phyloP scores from a whole-genome alignment of 2,329 filamentous ascomycete species.

The Claviceps sorghi region DNA sequence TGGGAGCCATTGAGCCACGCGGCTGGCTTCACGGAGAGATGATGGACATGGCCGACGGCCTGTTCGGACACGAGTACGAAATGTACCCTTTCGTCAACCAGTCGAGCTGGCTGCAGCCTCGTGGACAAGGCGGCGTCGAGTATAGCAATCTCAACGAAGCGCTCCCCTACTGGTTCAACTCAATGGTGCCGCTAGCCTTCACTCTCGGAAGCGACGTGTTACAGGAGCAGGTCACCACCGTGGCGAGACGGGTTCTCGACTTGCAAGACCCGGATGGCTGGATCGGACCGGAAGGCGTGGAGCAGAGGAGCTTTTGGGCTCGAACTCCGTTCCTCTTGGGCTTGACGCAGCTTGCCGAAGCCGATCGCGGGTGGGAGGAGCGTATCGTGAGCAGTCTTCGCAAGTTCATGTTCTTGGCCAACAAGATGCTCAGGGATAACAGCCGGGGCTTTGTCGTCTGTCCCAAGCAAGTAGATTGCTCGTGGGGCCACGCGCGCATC shows the following conservation, averaged over 20 bases:
- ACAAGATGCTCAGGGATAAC: conserved; percentile 39
- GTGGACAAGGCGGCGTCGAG: conserved; percentile 27
- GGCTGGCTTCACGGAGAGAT: conserved; percentile 40
- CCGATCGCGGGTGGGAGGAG: conserved; percentile 12
- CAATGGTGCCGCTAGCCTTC: conserved; percentile 41
- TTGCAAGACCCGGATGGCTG: conserved; percentile 33
- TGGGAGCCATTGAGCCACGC: conserved; percentile 33
- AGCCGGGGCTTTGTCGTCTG: conserved; percentile 34
- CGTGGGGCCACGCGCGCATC: conserved; percentile 20
- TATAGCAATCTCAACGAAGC: conserved; percentile 43
- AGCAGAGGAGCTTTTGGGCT: conserved; percentile 17
- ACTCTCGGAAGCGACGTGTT: conserved; percentile 25
- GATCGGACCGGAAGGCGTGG: conserved; percentile 26
- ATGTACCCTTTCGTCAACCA: conserved; percentile 40
- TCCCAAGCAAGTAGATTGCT: conserved; percentile 21
- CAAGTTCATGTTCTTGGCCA: conserved; percentile 26
- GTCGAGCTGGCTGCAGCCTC: conserved; percentile 28
- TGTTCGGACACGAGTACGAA: conserved; percentile 36
- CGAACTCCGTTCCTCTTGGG: conserved; percentile 19
- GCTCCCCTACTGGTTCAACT: conserved; percentile 47
- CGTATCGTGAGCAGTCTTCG: conserved; percentile 9
- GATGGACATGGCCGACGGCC: conserved; percentile 30
- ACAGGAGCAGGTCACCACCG: conserved; percentile 25
- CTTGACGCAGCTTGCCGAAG: conserved; percentile 19
- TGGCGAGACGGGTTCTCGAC: conserved; percentile 28